Base-by-base conservation (phyloP, 2,329 filamentous ascomycete species). In the Sclerotinia spermophila region DNA sequence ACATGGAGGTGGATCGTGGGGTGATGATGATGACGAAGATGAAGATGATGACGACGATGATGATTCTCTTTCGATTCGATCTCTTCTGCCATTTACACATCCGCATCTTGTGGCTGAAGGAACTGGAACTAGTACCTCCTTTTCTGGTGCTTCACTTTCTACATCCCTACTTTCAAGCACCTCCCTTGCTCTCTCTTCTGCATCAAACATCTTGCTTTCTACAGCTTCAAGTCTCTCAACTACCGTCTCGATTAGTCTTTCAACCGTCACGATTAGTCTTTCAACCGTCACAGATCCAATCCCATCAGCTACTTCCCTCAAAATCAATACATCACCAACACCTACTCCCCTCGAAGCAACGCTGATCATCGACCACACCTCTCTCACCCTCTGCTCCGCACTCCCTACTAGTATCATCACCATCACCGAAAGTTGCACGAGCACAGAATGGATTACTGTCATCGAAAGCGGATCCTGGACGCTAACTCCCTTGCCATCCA, bases 371-470 rank as follows among this genome's bases (percentile, higher is more conserved):
- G 21, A 55, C 3, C n/a, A 66, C 17, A 55, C 44, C 7, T 40
- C 48, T 0, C 62, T 45, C 17, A 51, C 67, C 2, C 51, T 51
- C 35, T 72, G 72, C 27, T 27, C 65, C 11, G 51, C 64, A 21
- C 33, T 65, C 38, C 33, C 59, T 19, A 73, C 71, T 2, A 73
- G 56, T 19, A 60, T 62, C 35, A 45, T 70, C 19, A 71, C 69
- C 21, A 58, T 71, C 2, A 74, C 59, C 5, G 66, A 70, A 27
- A 73, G 45, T 30, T 33, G 70, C 30, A 73, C 70, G 5, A 64
- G 65, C 13, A 72, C 70, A 2, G 24, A 35, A n/a, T 69, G 58
- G 66, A 24, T 68, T 21, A 68, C 44, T 2, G 33, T 51, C 27
- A 19, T 44, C 5, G 48, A 17, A n/a, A 38, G 38, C 6, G 48